These are phyloP conservation scores for Staphylotrichum longicolle DNA, from an alignment of 495 filamentous ascomycete species.

Conservation along the genomic window DNA sequence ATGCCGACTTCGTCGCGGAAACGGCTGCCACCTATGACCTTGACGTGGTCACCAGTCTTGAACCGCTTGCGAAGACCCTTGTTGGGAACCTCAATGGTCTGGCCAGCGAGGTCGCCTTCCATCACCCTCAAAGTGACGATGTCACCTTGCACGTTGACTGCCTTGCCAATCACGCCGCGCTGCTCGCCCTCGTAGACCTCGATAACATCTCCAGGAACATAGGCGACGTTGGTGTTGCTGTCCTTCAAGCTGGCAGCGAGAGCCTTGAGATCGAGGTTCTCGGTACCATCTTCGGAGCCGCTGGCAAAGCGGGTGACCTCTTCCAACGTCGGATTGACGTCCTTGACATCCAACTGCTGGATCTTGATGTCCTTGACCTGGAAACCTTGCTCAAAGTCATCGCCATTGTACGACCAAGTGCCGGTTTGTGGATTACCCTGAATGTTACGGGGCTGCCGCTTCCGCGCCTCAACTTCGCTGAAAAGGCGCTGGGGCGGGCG, in stretches of 20 bases:
- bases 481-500: conserved; percentile 91
- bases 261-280: conserved; percentile 88
- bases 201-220: conserved; percentile 87
- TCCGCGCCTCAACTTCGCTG: conserved; percentile 89
- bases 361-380: conserved; percentile 92
- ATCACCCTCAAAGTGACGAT: conserved; percentile 89
- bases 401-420: conserved; percentile 76
- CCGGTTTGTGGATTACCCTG: conserved; percentile 61
- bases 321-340: conserved; percentile 90
- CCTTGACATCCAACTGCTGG: conserved; percentile 73
- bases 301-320: conserved; percentile 93
- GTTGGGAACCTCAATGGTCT: conserved; percentile 86
- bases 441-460: conserved; percentile 74
- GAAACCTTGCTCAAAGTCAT: conserved; percentile 90
- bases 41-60: conserved; percentile 93
- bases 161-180: conserved; percentile 81
- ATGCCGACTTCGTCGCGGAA: conserved; percentile 94
- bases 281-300: conserved; percentile 82
- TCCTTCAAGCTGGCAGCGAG: conserved; percentile 84
- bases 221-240: conserved; percentile 69
- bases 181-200: conserved; percentile 97
- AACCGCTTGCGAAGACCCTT: conserved; percentile 93
- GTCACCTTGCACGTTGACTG: conserved; percentile 80
- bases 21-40: conserved; percentile 92
- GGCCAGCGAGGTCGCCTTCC: conserved; percentile 76